Conservation (phyloP, 805 yeast genomes). For the Saccharomyces jurei region DNA sequence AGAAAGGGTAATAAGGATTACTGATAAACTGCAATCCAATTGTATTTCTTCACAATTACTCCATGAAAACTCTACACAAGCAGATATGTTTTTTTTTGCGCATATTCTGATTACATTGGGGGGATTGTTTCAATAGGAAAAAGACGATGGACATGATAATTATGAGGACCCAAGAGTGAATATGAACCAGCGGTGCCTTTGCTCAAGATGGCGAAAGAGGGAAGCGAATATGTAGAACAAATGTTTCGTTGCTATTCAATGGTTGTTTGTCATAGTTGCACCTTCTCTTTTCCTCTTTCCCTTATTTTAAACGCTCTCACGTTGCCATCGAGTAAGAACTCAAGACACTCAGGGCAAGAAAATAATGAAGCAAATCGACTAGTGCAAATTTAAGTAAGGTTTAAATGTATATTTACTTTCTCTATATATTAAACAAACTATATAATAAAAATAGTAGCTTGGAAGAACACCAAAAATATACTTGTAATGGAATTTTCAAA, state of each 20-base stretch:
- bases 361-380: not conserved
- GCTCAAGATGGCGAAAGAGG: not conserved
- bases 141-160: no score
- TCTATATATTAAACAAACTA: not conserved
- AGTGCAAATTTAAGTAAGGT: not conserved
- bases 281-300: not conserved
- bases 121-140: no score
- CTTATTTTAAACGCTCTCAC: not conserved
- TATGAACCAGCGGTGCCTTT: not conserved
- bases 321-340: not conserved
- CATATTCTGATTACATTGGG: no score
- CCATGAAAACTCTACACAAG: no score
- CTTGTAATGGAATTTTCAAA: not conserved
- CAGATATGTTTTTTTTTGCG: no score
- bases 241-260: not conserved
- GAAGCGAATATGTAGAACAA: not conserved
- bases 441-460: not conserved
- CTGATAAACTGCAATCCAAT: not conserved
- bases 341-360: not conserved
- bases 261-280: not conserved
- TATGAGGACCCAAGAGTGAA: not conserved
- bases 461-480: not conserved
- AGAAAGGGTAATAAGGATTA: not conserved
- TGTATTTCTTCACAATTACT: no score
- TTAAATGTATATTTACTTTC: not conserved